Percentiles rank a stretch among this genome's conserved stretches.
These are phyloP conservation scores for Penicillium sclerotiorum DNA, from an alignment of 2,329 filamentous ascomycete species.

Conservation along the genomic window DNA sequence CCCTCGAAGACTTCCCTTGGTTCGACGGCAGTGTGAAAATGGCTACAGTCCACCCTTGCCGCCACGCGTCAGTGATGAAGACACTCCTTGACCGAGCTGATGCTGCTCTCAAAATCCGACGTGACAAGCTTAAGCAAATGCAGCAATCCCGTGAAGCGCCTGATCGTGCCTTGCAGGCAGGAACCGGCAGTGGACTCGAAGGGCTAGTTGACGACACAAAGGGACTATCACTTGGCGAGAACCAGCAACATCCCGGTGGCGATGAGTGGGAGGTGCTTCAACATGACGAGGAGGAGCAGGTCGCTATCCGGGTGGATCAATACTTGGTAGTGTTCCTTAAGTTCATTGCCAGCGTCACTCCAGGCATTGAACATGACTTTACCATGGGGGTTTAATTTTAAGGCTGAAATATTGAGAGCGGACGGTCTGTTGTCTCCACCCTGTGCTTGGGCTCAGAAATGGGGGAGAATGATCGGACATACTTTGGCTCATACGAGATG, in stretches of 20 bases:
- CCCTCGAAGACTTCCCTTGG: conserved; percentile 95
- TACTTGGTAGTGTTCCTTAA: conserved; percentile 57
- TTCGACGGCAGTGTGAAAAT: conserved; percentile 91
- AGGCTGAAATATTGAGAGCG: neutral
- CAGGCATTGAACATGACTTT: conserved; percentile 96
- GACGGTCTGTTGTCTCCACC: neutral
- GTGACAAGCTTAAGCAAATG: conserved; percentile 74
- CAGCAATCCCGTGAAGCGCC: conserved; percentile 49
- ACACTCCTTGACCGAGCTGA: conserved; percentile 93
- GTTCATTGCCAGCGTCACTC: conserved; percentile 88
- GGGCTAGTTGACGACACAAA: conserved; percentile 81
- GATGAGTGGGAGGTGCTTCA: conserved; percentile 68
- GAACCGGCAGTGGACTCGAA: conserved; percentile 68
- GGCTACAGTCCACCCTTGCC: conserved; percentile 95
- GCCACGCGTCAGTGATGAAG: conserved; percentile 98
- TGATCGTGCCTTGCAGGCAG: conserved; percentile 21
- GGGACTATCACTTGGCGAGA: conserved; percentile 60
- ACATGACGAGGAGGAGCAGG: conserved; percentile 51
- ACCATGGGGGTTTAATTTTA: conserved; percentile 82
- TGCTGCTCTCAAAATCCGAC: conserved; percentile 83
- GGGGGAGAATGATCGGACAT: neutral
- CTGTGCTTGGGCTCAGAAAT: neutral
- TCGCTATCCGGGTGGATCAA: conserved; percentile 55
- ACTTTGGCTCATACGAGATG: conserved; percentile 13
- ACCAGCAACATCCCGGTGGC: conserved; percentile 46